Evolutionary conservation across 2,329 filamentous ascomycete genomes (phyloP), one percentile per base, ranked within the genome.

Genomic region (Cordyceps javanica): DNA sequence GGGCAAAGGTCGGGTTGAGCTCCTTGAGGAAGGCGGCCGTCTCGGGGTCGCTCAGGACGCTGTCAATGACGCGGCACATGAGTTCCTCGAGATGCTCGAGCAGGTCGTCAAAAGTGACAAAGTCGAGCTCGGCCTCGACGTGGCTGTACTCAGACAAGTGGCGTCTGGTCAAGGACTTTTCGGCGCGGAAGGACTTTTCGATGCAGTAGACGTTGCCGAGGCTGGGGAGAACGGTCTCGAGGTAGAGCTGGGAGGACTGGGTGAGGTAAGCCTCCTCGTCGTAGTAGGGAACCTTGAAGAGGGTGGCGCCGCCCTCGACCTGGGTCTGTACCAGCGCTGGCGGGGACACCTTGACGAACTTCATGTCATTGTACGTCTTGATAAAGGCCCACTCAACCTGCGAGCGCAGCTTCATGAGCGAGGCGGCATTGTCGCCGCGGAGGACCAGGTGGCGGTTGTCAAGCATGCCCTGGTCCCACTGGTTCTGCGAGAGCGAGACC

Each of bases 131-230:
- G 59, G 88, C 93, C 76, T 99, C 94, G 64, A 99, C 83, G 77
- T 99, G 94, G 1, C 92, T 96, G 78, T 97, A 99, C 75, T 99
- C 94, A 49, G 91, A 90, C 67, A 99, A 77, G 72, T 99, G 94
- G 68, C 94, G 90, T 61, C 94, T 89, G 51, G 94, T 99, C 59
- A 97, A 80, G 7, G 88, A 93, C 77, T 97, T 97, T 75, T 99
- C 94, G 14, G 94, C 94, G 61, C 94, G 92, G 87, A 99, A 99
- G 2, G 93, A 97, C 73, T 96, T 96, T 74, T 96, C 92, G 67
- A 99, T 93, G 71, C 93, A 97, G 82, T 95, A 99, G 55, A 97
- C 91, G 70, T 97, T 90, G 65, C 94, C 94, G 67, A 97, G 81
- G 53, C 88, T 90, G 11, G 93, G 91, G 32, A 99, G 79, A 63